phyloP scores from a whole-genome alignment of 2,329 filamentous ascomycete species.

The Rasamsonia emersonii region DNA sequence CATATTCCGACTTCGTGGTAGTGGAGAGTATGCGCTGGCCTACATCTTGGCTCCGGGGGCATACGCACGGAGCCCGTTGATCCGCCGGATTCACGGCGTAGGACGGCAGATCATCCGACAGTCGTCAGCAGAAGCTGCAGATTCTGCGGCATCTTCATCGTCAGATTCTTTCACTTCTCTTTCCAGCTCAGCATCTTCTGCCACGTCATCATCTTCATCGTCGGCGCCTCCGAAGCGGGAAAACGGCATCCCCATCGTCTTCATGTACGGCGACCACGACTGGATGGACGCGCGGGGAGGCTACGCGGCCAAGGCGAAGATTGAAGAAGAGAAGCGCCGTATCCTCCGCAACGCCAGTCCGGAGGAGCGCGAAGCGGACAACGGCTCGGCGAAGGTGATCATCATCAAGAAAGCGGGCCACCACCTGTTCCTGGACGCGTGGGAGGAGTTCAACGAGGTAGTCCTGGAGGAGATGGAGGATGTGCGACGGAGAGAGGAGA shows the following conservation, averaged over 20 bases:
- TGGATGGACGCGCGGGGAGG: constrained; percentile 97
- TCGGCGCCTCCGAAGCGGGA: constrained; percentile 32
- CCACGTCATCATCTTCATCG: constrained; percentile 12
- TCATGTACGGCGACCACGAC: constrained; percentile 97
- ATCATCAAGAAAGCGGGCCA: constrained; percentile 66
- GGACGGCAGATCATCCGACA: constrained; percentile 57
- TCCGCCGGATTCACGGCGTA: constrained; percentile 76
- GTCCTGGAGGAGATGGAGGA: constrained; percentile 60
- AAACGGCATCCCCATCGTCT: constrained; percentile 70
- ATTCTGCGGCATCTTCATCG: constrained; percentile 10
- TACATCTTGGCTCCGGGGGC: constrained; percentile 92
- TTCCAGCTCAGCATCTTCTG: constrained; percentile 24
- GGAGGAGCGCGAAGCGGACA: constrained; percentile 63
- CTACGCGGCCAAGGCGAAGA: constrained; percentile 66
- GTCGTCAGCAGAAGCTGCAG: constrained; percentile 10
- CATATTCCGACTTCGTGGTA: constrained; percentile 84
- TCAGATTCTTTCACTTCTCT: constrained; percentile 2
- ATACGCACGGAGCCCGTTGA: constrained; percentile 78
- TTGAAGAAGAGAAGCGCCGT: constrained; percentile 58
- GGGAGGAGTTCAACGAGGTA: constrained; percentile 60
- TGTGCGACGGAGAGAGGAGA: constrained; percentile 32
- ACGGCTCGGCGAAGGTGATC: constrained; percentile 73
- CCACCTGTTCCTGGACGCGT: constrained; percentile 63
- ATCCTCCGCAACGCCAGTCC: constrained; percentile 51
- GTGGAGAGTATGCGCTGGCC: constrained; percentile 84